Evolutionary conservation across 148 eudicot species (phyloP).

Genomic region (Pouteria glomerata): DNA sequence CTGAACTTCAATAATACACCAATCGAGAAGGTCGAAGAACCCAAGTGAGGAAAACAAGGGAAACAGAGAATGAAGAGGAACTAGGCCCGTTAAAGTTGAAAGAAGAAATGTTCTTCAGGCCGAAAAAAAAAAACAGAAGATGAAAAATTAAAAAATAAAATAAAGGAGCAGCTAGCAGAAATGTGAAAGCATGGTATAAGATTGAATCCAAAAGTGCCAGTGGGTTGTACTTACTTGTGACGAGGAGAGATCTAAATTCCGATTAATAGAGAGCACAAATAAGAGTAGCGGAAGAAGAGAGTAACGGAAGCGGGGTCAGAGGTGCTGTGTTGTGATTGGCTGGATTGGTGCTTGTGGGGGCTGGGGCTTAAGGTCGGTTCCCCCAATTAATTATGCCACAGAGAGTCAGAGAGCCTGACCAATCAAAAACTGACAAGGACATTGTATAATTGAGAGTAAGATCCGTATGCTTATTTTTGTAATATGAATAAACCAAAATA

Average conservation of each 20-base stretch:
- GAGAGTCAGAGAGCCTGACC: not conserved
- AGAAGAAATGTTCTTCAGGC: not conserved
- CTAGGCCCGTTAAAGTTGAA: not conserved
- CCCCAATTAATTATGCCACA: constrained; percentile 2
- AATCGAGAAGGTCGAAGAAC: constrained; percentile 1
- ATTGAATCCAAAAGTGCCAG: constrained; percentile 6
- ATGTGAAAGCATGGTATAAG: not conserved
- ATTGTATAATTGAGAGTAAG: constrained; percentile 16
- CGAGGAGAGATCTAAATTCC: constrained; percentile 9
- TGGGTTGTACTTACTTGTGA: constrained; percentile 11
- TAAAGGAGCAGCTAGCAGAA: not conserved
- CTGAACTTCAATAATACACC: not conserved
- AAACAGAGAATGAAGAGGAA: constrained; percentile 6
- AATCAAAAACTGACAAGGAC: constrained; percentile 14
- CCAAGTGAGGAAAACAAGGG: not conserved
- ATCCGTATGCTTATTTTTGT: constrained; percentile 9
- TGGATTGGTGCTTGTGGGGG: constrained; percentile 25
- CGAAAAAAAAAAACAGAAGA: not conserved
- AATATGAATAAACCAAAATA: not conserved
- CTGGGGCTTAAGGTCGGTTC: constrained; percentile 5
- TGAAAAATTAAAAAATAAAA: not conserved
- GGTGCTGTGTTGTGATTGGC: constrained; percentile 29
- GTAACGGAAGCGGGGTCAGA: constrained; percentile 3
- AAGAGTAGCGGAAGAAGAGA: not conserved
- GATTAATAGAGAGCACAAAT: not conserved